Conservation (phyloP, 352 stramenopile species). For the Phytophthora macrochlamydospora region DNA sequence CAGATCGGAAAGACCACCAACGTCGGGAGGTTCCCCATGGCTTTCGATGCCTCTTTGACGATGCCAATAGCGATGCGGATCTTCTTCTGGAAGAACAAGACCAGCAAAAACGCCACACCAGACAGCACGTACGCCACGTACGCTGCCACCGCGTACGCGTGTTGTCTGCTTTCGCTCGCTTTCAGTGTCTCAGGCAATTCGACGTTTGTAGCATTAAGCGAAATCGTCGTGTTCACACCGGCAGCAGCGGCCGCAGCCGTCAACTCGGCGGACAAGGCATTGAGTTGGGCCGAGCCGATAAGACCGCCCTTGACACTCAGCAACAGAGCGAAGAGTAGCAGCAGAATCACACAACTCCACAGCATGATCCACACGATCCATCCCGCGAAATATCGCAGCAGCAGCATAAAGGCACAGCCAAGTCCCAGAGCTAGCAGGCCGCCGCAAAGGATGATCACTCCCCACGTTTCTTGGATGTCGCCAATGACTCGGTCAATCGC, state of each 20-base stretch:
- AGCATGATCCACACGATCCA: constrained; percentile 79
- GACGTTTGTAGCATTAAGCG: constrained; percentile 23
- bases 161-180: constrained; percentile 60
- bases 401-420: constrained; percentile 69
- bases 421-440: constrained; percentile 55
- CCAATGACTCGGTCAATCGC: constrained; percentile 67
- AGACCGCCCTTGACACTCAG: constrained; percentile 79
- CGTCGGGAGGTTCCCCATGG: constrained; percentile 62
- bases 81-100: constrained; percentile 87
- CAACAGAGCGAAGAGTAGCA: constrained; percentile 75
- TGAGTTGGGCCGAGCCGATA: constrained; percentile 55
- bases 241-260: constrained; percentile 42
- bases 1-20: constrained; percentile 72
- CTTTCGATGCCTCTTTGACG: constrained; percentile 77
- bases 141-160: constrained; percentile 62
- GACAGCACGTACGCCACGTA: constrained; percentile 69
- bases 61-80: constrained; percentile 78
- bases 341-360: constrained; percentile 65
- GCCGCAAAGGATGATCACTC: constrained; percentile 53
- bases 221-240: constrained; percentile 34
- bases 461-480: constrained; percentile 68
- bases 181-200: constrained; percentile 58
- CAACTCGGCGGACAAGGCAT: constrained; percentile 43
- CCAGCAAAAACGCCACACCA: constrained; percentile 70
- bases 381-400: constrained; percentile 74